These are phyloP conservation scores for Pterocarpus santalinus DNA, from an alignment of 306 rosid genomes.

Conservation along the genomic window DNA sequence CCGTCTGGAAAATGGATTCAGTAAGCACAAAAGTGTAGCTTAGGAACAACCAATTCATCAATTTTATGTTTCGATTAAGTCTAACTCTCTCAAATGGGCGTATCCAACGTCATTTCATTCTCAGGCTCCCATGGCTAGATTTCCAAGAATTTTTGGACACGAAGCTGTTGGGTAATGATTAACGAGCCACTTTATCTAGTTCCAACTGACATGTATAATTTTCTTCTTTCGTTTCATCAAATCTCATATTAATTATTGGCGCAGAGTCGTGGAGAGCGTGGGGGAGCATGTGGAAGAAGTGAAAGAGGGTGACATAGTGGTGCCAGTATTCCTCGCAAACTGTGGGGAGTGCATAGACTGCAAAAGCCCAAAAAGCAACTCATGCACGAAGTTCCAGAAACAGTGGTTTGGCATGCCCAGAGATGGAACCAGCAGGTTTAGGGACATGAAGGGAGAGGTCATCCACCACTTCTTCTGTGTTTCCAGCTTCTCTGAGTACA, in stretches of 20 bases:
- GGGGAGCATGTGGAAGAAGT: constrained; percentile 73
- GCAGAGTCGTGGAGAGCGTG: constrained; percentile 67
- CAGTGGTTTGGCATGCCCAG: constrained; percentile 49
- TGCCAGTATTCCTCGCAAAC: constrained; percentile 65
- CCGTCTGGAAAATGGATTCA: constrained; percentile 58
- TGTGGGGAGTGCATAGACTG: constrained; percentile 74
- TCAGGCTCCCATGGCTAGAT: constrained; percentile 39
- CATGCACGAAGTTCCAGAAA: constrained; percentile 44
- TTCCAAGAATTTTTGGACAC: constrained; percentile 61
- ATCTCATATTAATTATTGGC: not conserved
- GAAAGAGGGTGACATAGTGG: constrained; percentile 61
- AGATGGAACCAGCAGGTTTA: constrained; percentile 69
- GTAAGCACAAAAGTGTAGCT: constrained; percentile 40
- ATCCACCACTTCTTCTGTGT: constrained; percentile 60
- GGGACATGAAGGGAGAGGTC: constrained; percentile 58
- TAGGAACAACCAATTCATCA: not conserved
- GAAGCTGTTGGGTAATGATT: constrained; percentile 73
- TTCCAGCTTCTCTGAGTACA: constrained; percentile 74
- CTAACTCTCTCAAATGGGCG: not conserved
- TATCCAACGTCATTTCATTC: no score
- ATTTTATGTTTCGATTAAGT: not conserved
- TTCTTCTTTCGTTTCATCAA: not conserved
- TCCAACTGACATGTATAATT: not conserved
- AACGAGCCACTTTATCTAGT: not conserved
- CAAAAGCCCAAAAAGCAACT: constrained; percentile 59